Evolutionary conservation across 2,329 filamentous ascomycete species (phyloP), one percentile per base, ranked within the genome.

Genomic region (Alternaria sp.): DNA sequence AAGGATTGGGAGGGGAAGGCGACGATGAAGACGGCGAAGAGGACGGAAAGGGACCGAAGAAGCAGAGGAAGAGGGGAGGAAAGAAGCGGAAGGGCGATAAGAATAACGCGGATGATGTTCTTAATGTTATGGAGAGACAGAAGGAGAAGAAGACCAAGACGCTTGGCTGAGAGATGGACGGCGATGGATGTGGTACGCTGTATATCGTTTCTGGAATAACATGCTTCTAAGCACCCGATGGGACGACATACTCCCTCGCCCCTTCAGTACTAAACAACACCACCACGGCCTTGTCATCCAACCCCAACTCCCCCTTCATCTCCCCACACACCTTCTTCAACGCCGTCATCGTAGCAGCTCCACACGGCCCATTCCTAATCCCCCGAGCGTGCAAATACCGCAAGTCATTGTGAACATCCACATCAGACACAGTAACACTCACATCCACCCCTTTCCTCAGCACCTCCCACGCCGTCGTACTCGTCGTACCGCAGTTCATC

Each of bases 1-100:
- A 80, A 53, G 80, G 78, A 3, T 56, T 71, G 82, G 85, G 82
- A 23, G 84, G 81, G 11, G 83, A 81, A 4, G 84, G 79, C 2
- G 84, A 83, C n/a, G 78, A 77, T 1, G 80, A 77, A 0, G 83
- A 82, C 0, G 78, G 74, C 1, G 80, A 74, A 0, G 83, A 81
- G 0, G 75, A 72, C 2, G 78, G 70, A 0, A 82, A 80, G 1
- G 77, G 77, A 76, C 82, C 46, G 78, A 85, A 90, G 64, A 72
- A 81, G 40, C 88, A 89, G 79, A 82, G 89, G 65, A 92, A 91
- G 79, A 84, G 91, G 63, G 88, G 87, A 0, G 81, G 84, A 0
- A 91, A 90, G 82, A 93, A 91, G 81, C 85, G 87, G 71, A 92
- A 91, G 76, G 90, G 90, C 0, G 90, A 93, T 74, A 88, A 79